Evolutionary conservation across 257 asterid species (phyloP), one percentile per base, ranked within the genome.

Genomic region (Solanum ossicruentum): DNA sequence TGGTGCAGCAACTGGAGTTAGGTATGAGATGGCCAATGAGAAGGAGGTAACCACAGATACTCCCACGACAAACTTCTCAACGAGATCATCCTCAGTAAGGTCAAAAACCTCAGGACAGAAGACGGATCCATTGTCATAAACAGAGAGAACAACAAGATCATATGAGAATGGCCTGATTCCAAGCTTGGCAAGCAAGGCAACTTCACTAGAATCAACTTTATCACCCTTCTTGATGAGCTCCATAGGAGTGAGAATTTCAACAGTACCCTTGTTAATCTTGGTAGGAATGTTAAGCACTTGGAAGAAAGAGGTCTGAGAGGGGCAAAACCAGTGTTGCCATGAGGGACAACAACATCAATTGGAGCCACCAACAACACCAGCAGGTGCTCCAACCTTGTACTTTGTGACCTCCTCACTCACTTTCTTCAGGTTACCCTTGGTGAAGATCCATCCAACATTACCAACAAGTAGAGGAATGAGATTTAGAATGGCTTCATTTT

Each of bases 381-480:
- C 98, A 84, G 98, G 99, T 4, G 99, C 99, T 78, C 99, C 99
- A 86, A 97, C 99, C 99, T 96, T 93, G 94, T 94, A 95, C 85
- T 95, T 97, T 1, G 93, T 93, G 16, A 95, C 98, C 89, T 97
- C 99, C 87, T 97, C 98, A 4, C 98, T 94, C 77, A 97, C 98
- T 92, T 97, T 98, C 91, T 97, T 97, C 92, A 97, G 65, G 85
- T 97, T 98, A 58, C 98, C 98, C 92, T 95, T 95, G 77, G 99
- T 94, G 84, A 97, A 97, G 84, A 97, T 95, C 91, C 95, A 57
- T 2, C 98, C 99, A 77, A 97, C 99, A 84, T 97, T 97, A 8
- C 99, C 99, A 66, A 91, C 93, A 56, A 97, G 98, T 75, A 95
- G 93, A 12, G 98, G 98, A 60, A 95, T 92, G 45, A 97, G 92